Base-by-base conservation (phyloP, 305 asterid genomes). In the Solanum hybrid region DNA sequence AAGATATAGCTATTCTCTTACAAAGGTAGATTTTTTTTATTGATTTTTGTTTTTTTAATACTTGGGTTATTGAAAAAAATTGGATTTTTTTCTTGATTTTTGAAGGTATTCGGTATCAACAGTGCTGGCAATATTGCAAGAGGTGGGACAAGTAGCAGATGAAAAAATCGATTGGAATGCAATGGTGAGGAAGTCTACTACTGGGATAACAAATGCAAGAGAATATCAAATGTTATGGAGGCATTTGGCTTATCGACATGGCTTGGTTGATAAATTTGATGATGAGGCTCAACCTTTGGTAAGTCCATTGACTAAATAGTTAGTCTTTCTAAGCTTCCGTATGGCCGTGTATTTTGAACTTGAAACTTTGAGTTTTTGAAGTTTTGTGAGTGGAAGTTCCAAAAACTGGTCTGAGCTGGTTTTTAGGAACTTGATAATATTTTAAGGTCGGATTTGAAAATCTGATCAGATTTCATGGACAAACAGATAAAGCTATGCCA, bases 141-240 rank as follows among this genome's bases (percentile, higher is more conserved):
- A 96, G 93, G 95, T 97, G 90, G 88, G 16, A 84, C 95, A 94
- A 86, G 94, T 93, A 73, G 91, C 92, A 16, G 96, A 85, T 86
- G 93, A 69, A 64, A 97, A 94, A 89, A 91, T 96, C 78, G 97
- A 96, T 92, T 97, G 99, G 99, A 91, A 92, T 88, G 93, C 87
- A 79, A 28, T 95, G 92, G 98, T 91, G 90, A 93, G 91, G 92
- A 97, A 95, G 87, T 92, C 98, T 34, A 37, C 91, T n/a, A 94
- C 98, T 4, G 99, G 98, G 86, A 97, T 97, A 83, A 90, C 96
- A 5, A 89, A 92, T 91, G 95, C 98, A 14, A 94, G 95, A 89
- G 99, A 96, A 91, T 96, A 94, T 90, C 99, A 95, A 87, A 93
- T 92, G 94, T 89, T 97, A 46, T 97, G 98, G 98, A 96, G 99